phyloP scores from a whole-genome alignment of 139 green algal genomes.

The Asterochloris erici region DNA sequence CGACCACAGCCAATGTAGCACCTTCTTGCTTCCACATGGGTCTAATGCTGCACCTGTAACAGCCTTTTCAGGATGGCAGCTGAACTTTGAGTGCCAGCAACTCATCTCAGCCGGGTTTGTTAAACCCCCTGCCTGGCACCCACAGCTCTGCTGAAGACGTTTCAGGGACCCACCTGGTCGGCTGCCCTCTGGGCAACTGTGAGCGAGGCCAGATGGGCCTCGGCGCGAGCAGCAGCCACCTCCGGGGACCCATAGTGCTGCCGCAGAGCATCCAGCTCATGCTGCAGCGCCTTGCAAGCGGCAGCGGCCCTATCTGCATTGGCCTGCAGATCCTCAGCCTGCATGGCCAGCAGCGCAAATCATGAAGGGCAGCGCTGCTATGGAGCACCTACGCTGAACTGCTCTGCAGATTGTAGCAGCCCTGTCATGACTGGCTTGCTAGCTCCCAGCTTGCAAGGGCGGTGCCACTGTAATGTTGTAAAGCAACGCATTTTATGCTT shows the following conservation, averaged over 20 bases:
- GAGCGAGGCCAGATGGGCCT: neutral
- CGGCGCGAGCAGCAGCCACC: neutral
- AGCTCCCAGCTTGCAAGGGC: too few relatives aligned
- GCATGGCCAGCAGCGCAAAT: neutral
- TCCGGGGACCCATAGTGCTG: constrained; percentile 9
- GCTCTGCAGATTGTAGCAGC: neutral
- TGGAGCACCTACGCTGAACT: neutral
- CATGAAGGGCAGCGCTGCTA: neutral
- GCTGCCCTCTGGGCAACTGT: constrained; percentile 1
- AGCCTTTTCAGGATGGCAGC: too few relatives aligned
- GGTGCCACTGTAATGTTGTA: too few relatives aligned
- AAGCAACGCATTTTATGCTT: too few relatives aligned
- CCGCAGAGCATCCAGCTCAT: constrained; percentile 4
- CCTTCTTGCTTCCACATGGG: too few relatives aligned
- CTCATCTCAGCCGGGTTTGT: too few relatives aligned
- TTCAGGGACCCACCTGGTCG: too few relatives aligned
- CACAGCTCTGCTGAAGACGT: too few relatives aligned
- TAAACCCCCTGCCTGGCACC: too few relatives aligned
- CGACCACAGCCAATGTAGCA: too few relatives aligned
- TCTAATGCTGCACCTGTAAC: too few relatives aligned
- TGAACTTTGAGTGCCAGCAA: too few relatives aligned
- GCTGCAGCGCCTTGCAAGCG: neutral
- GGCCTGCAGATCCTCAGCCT: constrained; percentile 2
- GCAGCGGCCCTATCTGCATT: neutral
- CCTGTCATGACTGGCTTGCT: neutral